Percentiles rank a stretch among this genome's conserved stretches.
These are phyloP conservation scores for Ramaria sp. DNA, from an alignment of 768 basidiomycete species.

Conservation along the genomic window DNA sequence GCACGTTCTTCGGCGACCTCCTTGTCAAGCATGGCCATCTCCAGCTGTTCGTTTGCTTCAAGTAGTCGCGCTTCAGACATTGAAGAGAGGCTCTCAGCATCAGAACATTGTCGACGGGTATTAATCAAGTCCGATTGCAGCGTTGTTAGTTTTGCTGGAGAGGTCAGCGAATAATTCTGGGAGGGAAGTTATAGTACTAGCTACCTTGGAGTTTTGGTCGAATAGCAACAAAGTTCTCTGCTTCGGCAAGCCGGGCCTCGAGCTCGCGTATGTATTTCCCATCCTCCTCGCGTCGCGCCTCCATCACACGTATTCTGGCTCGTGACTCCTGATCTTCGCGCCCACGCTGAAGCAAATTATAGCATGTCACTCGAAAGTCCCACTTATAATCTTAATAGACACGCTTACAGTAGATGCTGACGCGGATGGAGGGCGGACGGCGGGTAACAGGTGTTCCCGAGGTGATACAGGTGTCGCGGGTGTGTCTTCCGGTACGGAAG, in stretches of 20 bases:
- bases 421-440: background rate
- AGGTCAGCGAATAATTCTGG: background rate
- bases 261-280: constrained; percentile 74
- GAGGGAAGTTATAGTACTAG: background rate
- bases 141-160: constrained; percentile 60
- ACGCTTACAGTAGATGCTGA: background rate
- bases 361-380: background rate
- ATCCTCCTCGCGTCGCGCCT: constrained; percentile 81
- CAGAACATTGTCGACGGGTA: constrained; percentile 65
- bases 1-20: constrained; percentile 93
- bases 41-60: constrained; percentile 82
- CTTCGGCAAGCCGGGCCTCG: constrained; percentile 75
- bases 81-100: constrained; percentile 63
- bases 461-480: background rate
- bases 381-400: background rate
- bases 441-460: constrained; percentile 1
- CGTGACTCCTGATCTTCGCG: constrained; percentile 69
- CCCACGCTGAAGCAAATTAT: constrained; percentile 13
- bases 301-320: constrained; percentile 75
- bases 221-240: constrained; percentile 71
- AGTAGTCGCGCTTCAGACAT: constrained; percentile 58
- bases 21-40: constrained; percentile 92
- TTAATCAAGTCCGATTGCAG: constrained; percentile 73
- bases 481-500: background rate
- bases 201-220: constrained; percentile 77